Base-by-base conservation (phyloP, 768 basidiomycete species). In the Agaricus blazei region DNA sequence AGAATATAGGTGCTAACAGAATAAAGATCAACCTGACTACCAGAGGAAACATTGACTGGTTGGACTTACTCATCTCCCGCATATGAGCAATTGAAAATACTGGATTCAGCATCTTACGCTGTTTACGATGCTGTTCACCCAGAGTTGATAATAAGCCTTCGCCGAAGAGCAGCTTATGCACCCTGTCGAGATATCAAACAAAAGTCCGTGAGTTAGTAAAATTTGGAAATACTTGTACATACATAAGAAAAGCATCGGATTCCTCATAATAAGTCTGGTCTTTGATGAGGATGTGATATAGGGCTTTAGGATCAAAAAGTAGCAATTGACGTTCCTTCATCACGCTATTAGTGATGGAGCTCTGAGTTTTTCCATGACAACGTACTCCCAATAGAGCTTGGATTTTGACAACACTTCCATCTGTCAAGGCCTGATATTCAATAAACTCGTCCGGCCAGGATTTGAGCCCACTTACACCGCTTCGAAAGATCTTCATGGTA, bases 251-350 rank as follows among this genome's bases (percentile, higher is more conserved):
- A 4, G 5, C 31, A 9, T 4, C 9, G 9, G 31, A 31, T 9
- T 5, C 9, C 9, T 31, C 31, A 9, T 62, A 70, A 9, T 65
- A 54, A 43, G 68, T 34, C 59, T 68, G 69, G 50, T 70, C 69
- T 63, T 78, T 79, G 37, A 78, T 64, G 4, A 77, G 40, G 50
- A 81, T 73, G 55, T 75, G 74, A 49, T 78, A 69, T 36, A 81
- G 60, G 0, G 77, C 79, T 29, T 67, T 70, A 0, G 78, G 73
- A 56, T 81, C 78, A 9, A 4, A 31, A 4, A 9, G 4, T 31
- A 31, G 9, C 5, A 31, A 31, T 31, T 5, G 5, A 5, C 31
- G 31, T 5, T 4, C 4, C 31, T 31, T 31, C 9, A 1, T 77
- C 66, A 5, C 31, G 9, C 9, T 31, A 31, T 31, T 5, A 31